Base-by-base conservation (phyloP, 495 filamentous ascomycete genomes). In the Penicillium diatomitis region DNA sequence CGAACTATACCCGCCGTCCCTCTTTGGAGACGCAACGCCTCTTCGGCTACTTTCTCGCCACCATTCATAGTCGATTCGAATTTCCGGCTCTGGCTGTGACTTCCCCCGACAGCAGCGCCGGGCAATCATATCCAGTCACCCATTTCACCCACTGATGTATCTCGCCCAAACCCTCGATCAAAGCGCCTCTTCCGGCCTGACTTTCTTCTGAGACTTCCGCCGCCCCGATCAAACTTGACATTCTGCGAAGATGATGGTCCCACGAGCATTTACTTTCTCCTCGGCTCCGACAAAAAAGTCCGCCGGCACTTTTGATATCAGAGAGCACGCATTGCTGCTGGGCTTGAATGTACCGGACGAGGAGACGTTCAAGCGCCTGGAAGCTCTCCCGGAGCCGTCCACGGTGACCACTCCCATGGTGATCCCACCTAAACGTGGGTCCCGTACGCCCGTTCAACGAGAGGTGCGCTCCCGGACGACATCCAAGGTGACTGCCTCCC, bases 101-200 rank as follows among this genome's bases (percentile, higher is more conserved):
- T 35, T 41, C 44, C 51, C 49, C 49, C 51, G 47, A 46, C 20
- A 38, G 12, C 9, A 11, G 42, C 34, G 32, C 44, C 50, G 57
- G 48, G 60, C 9, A 11, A 42, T 2, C 28, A 43, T 4, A 37
- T 43, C 41, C 4, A 48, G 34, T 36, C 30, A 32, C 38, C 44
- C 46, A 47, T 51, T 51, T 11, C 39, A 38, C 38, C 30, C 47
- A 66, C 61, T 62, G 58, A 74, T 74, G 71, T 74, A 71, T 68
- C 68, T 74, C 60, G 68, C 49, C 37, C 71, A 73, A 57, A 60
- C 44, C 6, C 69, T 73, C 55, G 71, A 74, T 48, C 71, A 72
- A 57, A 74, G 69, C 64, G 71, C 69, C 65, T 73, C 68, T 32
- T 66, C 71, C 52, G 71, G 71, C 62, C 52, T 54, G 56, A 52